phyloP scores from a whole-genome alignment of 495 filamentous ascomycete genomes.

The Glarea lozoyensis region DNA sequence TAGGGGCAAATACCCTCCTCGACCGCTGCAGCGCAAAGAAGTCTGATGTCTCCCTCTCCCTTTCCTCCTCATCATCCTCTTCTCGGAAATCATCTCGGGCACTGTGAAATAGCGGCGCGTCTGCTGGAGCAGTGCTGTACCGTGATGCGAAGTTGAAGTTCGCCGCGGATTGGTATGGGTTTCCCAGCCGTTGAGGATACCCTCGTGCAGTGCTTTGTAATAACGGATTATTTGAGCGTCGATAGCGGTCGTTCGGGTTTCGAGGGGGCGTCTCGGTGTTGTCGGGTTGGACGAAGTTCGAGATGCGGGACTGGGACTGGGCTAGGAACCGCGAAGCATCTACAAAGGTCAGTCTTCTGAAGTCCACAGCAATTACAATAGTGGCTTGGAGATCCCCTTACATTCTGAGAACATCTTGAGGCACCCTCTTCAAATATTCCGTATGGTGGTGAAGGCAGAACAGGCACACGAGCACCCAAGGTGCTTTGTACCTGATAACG shows the following conservation, averaged over 20 bases:
- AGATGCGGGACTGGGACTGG: slow-evolving; percentile 84
- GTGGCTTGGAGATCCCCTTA: slow-evolving; percentile 52
- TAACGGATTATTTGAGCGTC: slow-evolving; percentile 12
- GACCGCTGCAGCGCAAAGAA: slow-evolving; percentile 86
- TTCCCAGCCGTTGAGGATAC: slow-evolving; percentile 26
- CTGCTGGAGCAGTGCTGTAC: slow-evolving; percentile 50
- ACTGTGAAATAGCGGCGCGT: slow-evolving; percentile 89
- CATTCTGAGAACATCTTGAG: slow-evolving; percentile 90
- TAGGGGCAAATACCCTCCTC: slow-evolving; percentile 75
- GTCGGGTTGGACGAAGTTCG: slow-evolving; percentile 54
- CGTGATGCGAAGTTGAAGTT: slow-evolving; percentile 72
- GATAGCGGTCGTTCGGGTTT: slow-evolving; percentile 35
- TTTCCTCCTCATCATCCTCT: slow-evolving; percentile 86
- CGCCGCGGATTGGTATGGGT: slow-evolving; percentile 65
- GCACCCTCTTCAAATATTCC: no score
- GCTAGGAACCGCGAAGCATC: slow-evolving; percentile 97
- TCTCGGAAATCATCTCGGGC: slow-evolving; percentile 66
- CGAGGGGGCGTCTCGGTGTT: slow-evolving; percentile 34
- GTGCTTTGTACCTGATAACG: slow-evolving; percentile 10
- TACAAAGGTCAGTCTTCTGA: slow-evolving; percentile 34
- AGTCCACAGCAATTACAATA: no score
- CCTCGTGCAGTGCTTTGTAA: slow-evolving; percentile 9
- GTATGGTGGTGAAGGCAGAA: neutral
- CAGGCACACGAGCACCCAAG: neutral
- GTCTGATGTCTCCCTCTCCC: slow-evolving; percentile 86